Percentiles rank a stretch among this genome's conserved stretches.
Evolutionary conservation across 2,329 filamentous ascomycete genomes (phyloP).

Genomic region (Beauveria pseudobassiana): DNA sequence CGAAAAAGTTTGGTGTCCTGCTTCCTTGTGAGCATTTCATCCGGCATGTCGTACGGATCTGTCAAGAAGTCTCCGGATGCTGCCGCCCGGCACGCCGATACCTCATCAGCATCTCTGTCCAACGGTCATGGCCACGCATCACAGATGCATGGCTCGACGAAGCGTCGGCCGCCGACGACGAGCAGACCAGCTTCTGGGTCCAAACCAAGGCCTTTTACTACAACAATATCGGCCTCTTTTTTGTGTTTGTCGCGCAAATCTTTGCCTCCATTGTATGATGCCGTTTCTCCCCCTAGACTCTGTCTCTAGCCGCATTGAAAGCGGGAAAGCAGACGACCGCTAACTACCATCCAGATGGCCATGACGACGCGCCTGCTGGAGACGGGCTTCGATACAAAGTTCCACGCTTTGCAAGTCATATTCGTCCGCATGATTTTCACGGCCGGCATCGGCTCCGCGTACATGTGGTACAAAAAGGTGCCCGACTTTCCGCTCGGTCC

Average conservation of each 20-base stretch:
- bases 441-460: slow-evolving; percentile 26
- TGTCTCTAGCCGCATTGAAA: background rate
- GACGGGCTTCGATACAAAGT: slow-evolving; percentile 26
- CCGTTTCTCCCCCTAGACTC: background rate
- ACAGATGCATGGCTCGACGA: background rate
- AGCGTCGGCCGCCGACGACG: background rate
- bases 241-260: slow-evolving; percentile 33
- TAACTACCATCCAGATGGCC: slow-evolving; percentile 26
- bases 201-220: slow-evolving; percentile 35
- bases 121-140: background rate
- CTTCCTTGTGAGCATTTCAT: background rate
- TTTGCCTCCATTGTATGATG: slow-evolving; percentile 31
- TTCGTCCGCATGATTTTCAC: slow-evolving; percentile 36
- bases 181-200: background rate
- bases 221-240: slow-evolving; percentile 32
- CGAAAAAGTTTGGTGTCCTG: background rate
- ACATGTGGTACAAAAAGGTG: slow-evolving; percentile 33
- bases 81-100: background rate
- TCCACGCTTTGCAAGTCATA: slow-evolving; percentile 35
- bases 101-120: background rate
- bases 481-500: slow-evolving; percentile 61
- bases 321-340: background rate
- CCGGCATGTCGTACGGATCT: slow-evolving; percentile 2
- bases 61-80: background rate
- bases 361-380: slow-evolving; percentile 31